phyloP scores from a whole-genome alignment of 345 rosid genomes.

The Raphanus sativus region DNA sequence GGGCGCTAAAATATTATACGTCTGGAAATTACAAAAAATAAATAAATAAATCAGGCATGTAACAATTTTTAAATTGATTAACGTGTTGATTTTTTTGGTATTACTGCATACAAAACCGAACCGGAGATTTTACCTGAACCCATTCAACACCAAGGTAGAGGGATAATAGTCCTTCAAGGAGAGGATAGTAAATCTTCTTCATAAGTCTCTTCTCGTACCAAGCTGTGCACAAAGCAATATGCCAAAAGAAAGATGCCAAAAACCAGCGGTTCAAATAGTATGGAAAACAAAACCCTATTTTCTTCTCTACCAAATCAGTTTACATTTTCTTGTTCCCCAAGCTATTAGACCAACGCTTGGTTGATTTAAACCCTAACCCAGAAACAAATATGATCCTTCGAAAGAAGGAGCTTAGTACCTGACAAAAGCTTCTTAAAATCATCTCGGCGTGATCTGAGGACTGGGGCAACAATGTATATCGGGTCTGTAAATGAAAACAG shows the following conservation, averaged over 20 bases:
- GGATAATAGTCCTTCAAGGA: constrained; percentile 86
- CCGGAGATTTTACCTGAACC: constrained; percentile 62
- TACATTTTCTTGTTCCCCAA: not conserved
- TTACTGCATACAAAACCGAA: not conserved
- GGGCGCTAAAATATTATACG: constrained; percentile 80
- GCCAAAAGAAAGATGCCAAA: not conserved
- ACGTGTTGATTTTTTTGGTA: not conserved
- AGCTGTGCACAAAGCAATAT: constrained; percentile 47
- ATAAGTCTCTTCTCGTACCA: constrained; percentile 97
- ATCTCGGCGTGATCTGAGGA: constrained; percentile 62
- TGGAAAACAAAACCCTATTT: not conserved
- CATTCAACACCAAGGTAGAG: constrained; percentile 94
- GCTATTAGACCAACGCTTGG: not conserved
- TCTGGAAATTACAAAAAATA: constrained; percentile 45
- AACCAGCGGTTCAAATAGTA: not conserved
- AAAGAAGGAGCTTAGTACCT: constrained; percentile 44
- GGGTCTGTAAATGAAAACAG: constrained; percentile 59
- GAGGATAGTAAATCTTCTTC: constrained; percentile 96
- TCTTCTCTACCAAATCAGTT: not conserved
- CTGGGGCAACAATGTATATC: constrained; percentile 85
- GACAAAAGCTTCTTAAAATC: constrained; percentile 84
- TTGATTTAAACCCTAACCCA: no score
- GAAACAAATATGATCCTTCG: not conserved
- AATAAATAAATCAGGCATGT: not conserved
- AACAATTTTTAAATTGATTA: not conserved